Evolutionary conservation across 2,329 filamentous ascomycete species (phyloP).

Genomic region (Trichoderma koningiopsis): DNA sequence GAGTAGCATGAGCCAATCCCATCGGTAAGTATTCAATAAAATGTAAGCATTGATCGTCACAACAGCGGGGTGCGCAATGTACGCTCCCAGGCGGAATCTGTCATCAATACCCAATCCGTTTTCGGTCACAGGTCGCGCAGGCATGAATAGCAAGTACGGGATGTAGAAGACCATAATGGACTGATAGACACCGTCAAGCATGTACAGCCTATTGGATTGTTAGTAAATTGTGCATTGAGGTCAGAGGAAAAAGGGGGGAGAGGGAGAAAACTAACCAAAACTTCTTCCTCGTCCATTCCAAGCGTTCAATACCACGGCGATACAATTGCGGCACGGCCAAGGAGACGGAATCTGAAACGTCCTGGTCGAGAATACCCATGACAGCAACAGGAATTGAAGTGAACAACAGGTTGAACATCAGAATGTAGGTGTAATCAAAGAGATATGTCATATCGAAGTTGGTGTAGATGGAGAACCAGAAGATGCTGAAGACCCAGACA

Average conservation of each 20-base stretch:
- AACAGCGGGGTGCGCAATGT: conserved; percentile 81
- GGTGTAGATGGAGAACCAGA: conserved; percentile 96
- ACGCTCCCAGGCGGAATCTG: conserved; percentile 80
- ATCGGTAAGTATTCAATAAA: conserved; percentile 92
- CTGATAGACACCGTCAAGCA: conserved; percentile 93
- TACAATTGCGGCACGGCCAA: conserved; percentile 94
- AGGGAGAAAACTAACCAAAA: conserved; percentile 73
- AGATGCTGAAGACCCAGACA: conserved; percentile 93
- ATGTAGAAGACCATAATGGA: conserved; percentile 93
- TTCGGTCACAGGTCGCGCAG: conserved; percentile 68
- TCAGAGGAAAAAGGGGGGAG: background rate
- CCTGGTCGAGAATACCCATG: conserved; percentile 96
- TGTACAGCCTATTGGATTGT: conserved; percentile 70
- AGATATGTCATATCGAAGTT: conserved; percentile 96
- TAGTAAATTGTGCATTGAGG: conserved; percentile 15
- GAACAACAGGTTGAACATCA: conserved; percentile 95
- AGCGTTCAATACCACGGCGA: conserved; percentile 88
- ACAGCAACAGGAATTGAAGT: conserved; percentile 93
- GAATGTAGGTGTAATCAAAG: conserved; percentile 96
- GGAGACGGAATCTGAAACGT: conserved; percentile 91
- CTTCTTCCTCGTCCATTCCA: conserved; percentile 94
- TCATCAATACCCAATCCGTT: conserved; percentile 78
- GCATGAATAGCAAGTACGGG: conserved; percentile 76
- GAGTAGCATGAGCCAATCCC: conserved; percentile 94
- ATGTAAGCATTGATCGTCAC: conserved; percentile 93